Evolutionary conservation across 1,284 basidiomycete species (phyloP), one percentile per base, ranked within the genome.

Genomic region (Volvariella volvacea): DNA sequence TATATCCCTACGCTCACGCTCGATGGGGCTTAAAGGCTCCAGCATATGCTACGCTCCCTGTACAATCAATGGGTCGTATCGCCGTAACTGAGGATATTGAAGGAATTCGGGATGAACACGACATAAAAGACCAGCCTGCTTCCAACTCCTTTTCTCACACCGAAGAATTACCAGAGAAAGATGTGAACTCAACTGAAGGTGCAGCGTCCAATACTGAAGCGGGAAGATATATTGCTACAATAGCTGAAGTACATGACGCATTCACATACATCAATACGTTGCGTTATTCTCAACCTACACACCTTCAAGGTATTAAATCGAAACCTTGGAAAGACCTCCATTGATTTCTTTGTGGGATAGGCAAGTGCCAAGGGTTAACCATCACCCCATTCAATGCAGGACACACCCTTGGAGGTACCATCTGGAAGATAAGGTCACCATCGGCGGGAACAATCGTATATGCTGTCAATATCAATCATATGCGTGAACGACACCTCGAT

Each of bases 381-480:
- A 87, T 99, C 50, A 96, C 94, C 14, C 94, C 96, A 0, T 97
- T 96, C 70, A 89, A 90, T 52, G 90, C 93, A 9, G 96, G 96
- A 0, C 94, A 98, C 62, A 91, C 92, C 0, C 79, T 99, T 15
- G 96, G 96, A 53, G 96, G 95, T 41, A 93, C 94, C 2, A 88
- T 99, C 52, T 99, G 94, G 94, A 98, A 98, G 63, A 88, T 99
- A 48, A 85, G 96, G 31, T 97, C 93, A 1, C 94, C 96, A 1
- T 93, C 92, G 0, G 90, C 92, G 6, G 95, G 94, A 4, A 98
- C 96, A 2, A 85, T 99, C 15, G 72, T 99, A 22, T 96, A 99
- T 60, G 95, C 94, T 9, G 90, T 98, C 15, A 84, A 95, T 54
- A 80, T 98, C 71, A 99, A 99, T 61, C 96, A 99, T 62, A 94